Base-by-base conservation (phyloP, 2,329 filamentous ascomycete species). In the Calcarisporium arbuscula region DNA sequence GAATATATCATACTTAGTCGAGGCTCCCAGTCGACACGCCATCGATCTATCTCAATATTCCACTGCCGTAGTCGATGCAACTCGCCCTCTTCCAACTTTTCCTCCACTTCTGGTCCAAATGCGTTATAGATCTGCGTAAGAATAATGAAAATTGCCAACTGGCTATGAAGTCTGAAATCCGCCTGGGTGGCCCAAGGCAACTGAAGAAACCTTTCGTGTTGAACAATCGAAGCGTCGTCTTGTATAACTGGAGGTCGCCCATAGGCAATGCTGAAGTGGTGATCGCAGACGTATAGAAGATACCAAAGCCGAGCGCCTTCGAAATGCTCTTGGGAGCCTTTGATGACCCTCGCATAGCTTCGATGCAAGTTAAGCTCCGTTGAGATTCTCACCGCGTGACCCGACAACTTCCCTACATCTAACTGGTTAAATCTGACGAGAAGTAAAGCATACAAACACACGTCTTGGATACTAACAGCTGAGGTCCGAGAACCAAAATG, bases 261-360 rank as follows among this genome's bases (percentile, higher is more conserved):
- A 34, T 81, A 80, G 1, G 77, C 68, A 32, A 82, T 80, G 34
- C 72, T 77, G 19, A 80, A 73, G 50, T 82, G 77, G 41, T 80
- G 77, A 46, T 82, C 77, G 46, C 76, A 80, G 2, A 80, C 74
- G 45, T 80, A 82, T 1, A 79, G 54, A 21, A 78, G 50, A 50
- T 80, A 81, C 74, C 75, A 81, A 6, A 82, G 57, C 27, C 77
- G 62, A 5, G 77, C 68, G 18, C 69, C 65, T 39, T 78, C 69
- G 45, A 70, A 66, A 35, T 72, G 62, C 41, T 72, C 63, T 5
- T 44, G 53, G 0, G 65, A 64, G 15, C 62, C 60, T 6, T 43
- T 43, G 2, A 69, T 57, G 28, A 70, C 60, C 44, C 67, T 68
- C 29, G 65, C 62, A 37, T 68, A 72, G 36, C 64, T 70, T 39